These are phyloP conservation scores for Synchytrium microbalum DNA, from an alignment of 371 early-diverging fungal genomes.

Conservation along the genomic window DNA sequence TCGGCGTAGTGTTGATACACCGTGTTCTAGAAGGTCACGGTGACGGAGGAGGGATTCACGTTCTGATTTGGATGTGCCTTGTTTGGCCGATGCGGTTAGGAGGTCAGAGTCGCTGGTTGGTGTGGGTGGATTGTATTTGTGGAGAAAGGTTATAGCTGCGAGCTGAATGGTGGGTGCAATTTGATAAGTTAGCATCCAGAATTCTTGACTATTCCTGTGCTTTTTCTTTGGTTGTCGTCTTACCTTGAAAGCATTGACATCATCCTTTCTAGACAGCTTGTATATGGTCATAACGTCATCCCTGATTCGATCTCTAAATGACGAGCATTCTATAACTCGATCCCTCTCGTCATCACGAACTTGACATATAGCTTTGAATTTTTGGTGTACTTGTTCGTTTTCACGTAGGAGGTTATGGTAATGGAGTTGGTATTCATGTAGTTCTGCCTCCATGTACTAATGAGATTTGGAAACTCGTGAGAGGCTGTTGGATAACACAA, in stretches of 20 bases:
- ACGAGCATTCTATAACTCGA: constrained; percentile 16
- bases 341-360: constrained; percentile 12
- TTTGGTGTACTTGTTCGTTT: constrained; percentile 32
- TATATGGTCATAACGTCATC: constrained; percentile 16
- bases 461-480: neutral
- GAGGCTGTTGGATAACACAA: constrained; percentile 1
- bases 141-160: no score
- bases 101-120: no score
- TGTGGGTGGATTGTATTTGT: no score
- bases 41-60: no score
- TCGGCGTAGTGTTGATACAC: no score
- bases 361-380: constrained; percentile 27
- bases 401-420: constrained; percentile 28
- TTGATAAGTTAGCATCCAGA: no score
- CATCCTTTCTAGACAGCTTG: constrained; percentile 3
- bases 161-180: no score
- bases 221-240: no score
- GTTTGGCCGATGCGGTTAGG: no score
- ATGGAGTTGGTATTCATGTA: constrained; percentile 31
- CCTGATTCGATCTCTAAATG: constrained; percentile 17
- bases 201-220: no score
- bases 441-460: constrained; percentile 39
- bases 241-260: constrained; percentile 1
- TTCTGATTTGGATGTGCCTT: no score
- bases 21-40: no score